Evolutionary conservation across 306 rosid genomes (phyloP), one percentile per base, ranked within the genome.

Genomic region (Lupinus albus): DNA sequence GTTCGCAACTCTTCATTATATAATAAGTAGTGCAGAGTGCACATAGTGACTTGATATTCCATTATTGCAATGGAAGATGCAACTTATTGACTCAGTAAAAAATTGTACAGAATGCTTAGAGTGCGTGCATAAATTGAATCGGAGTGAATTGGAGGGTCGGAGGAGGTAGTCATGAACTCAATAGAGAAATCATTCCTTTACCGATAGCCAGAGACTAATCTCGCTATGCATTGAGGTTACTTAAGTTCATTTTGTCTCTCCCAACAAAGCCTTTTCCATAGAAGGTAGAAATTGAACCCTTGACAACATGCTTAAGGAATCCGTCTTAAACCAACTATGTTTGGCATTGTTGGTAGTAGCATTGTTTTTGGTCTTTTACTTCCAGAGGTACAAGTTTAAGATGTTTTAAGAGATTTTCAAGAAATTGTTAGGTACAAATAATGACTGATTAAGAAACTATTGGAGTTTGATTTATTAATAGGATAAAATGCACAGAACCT

Each of bases 401-500:
- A 48, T 30, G 7, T 15, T 52, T 35, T 67, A 2, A 16, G 3
- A 70, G 15, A 12, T 33, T 55, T 66, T 54, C 2, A 54, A 55
- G 64, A 18, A 42, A 44, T 28, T 30, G 33, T 69, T 56, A n/a
- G 35, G n/a, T 8, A 28, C n/a, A 16, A 56, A 28, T 30, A 45
- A 17, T 13, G 18, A 8, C 12, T 33, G 46, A 58, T 33, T 16
- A 33, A 7, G 38, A 15, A 25, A 14, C 7, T 58, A 33, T 33
- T 18, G 45, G 38, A 46, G 33, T 16, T 70, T 70, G 59, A 4
- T 58, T 69, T 56, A 44, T 56, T 44, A 44, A 56, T 30, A 45
- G 7, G 44, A 41, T 25, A 69, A 16, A 33, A 10, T 58, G 64
- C 30, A 32, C 16, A 16, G 39, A 32, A 32, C 39, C 63, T 33